phyloP scores from a whole-genome alignment of 169 alveolate species.

The Plasmodium gonderi region DNA sequence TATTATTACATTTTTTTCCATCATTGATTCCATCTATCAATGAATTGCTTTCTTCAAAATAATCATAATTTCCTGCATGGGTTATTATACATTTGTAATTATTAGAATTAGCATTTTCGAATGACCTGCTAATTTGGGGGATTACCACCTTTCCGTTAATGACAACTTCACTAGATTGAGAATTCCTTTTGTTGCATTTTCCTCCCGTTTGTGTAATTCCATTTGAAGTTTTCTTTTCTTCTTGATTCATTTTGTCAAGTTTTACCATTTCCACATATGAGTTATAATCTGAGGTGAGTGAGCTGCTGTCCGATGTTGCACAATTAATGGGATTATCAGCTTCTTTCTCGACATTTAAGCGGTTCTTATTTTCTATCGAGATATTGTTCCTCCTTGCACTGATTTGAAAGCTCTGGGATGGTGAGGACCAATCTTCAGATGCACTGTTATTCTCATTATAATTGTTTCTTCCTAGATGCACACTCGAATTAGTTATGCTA shows the following conservation, averaged over 20 bases:
- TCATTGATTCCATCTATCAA: not conserved
- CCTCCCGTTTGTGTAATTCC: not conserved
- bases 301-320: not conserved
- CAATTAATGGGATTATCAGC: not conserved
- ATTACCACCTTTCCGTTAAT: not conserved
- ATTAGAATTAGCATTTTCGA: not conserved
- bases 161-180: not conserved
- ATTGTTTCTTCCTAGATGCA: not conserved
- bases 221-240: not conserved
- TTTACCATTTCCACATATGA: conserved; percentile 3
- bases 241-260: not conserved
- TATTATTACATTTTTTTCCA: not conserved
- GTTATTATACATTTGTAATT: not conserved
- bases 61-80: too few species aligned
- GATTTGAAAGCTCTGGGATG: not conserved
- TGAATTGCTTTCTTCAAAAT: not conserved
- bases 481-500: too few species aligned
- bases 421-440: not conserved
- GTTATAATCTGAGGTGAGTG: not conserved
- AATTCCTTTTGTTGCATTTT: not conserved
- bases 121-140: not conserved
- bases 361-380: too few species aligned
- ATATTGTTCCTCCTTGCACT: not conserved
- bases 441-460: not conserved
- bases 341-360: not conserved